These are phyloP conservation scores for Eucalyptus marginata DNA, from an alignment of 345 rosid species.

Conservation along the genomic window DNA sequence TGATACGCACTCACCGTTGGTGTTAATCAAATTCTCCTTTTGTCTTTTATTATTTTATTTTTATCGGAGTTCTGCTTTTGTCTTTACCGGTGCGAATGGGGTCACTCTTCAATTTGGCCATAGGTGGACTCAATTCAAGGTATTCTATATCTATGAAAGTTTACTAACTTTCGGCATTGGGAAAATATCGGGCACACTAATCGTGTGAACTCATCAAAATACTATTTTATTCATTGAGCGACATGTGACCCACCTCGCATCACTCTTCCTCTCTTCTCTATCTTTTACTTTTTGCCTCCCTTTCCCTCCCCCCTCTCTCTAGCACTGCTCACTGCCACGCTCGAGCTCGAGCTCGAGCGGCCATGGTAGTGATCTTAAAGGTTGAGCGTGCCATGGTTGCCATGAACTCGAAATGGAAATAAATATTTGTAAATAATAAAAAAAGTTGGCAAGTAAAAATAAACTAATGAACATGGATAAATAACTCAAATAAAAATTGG, in stretches of 20 bases:
- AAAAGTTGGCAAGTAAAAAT: background rate
- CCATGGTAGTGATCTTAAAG: background rate
- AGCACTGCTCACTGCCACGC: background rate
- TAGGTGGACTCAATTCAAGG: background rate
- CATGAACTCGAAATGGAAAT: background rate
- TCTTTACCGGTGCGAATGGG: background rate
- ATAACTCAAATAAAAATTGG: background rate
- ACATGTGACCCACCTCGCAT: no score
- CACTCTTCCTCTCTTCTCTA: no score
- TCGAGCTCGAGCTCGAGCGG: background rate
- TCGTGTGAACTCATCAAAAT: no score
- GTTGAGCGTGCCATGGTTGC: background rate
- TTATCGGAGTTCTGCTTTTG: background rate
- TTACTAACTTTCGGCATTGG: background rate
- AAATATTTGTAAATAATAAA: background rate
- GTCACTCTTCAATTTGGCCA: background rate
- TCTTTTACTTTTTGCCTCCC: no score
- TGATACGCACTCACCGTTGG: background rate
- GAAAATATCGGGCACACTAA: no score
- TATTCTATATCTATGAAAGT: background rate
- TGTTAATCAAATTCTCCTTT: background rate
- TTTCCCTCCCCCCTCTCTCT: no score
- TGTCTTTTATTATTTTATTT: no score
- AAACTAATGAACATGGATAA: background rate
- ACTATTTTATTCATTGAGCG: no score